Base-by-base conservation (phyloP, 352 stramenopile species). In the Pythium guiyangense region DNA sequence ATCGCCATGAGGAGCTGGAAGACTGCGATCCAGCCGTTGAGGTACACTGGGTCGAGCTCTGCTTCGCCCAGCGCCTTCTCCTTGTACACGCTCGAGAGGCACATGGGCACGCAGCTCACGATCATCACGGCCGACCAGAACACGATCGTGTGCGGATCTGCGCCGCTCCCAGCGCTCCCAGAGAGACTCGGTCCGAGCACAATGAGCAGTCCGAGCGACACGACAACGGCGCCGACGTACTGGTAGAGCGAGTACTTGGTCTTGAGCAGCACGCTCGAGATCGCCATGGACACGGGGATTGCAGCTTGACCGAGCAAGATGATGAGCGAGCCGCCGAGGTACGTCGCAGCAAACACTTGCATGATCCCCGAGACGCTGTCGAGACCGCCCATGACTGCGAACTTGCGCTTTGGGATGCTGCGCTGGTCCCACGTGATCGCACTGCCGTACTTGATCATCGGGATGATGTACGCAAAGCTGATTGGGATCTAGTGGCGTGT, bases 81-180 rank as follows among this genome's bases (percentile, higher is more conserved):
- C 71, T 99, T 99, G 78, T 99, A 99, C n/a, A 99, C 96, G 47
- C 81, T 97, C 11, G 90, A 98, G 44, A 98, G 63, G 34, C 92
- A 97, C 94, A 98, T 99, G 9, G 96, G 96, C 25, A 99, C 82
- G 57, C 95, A 98, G 59, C 90, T 97, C 12, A 94, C 54, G 51
- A 98, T 94, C 75, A 98, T 96, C 39, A 98, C 80, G 34, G 88
- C 52, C 2, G 89, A 88, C 92, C 93, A 98, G 37, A 97, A 65
- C 22, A 97, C 77, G 5, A 75, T 70, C 14, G 74, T 54, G 54
- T 92, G 73, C 2, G 67, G 25, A 26, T 73, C 70, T 1, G 55
- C 60, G 40, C 69, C 67, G 14, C 62, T 52, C 18, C 63, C 62
- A 44, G 70, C 66, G 37, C 52, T 71, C 11, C 74, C 75, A 40